Evolutionary conservation across 225 moss, liverwort and hornwort genomes (phyloP).

Genomic region (Sphagnum tenellum): DNA sequence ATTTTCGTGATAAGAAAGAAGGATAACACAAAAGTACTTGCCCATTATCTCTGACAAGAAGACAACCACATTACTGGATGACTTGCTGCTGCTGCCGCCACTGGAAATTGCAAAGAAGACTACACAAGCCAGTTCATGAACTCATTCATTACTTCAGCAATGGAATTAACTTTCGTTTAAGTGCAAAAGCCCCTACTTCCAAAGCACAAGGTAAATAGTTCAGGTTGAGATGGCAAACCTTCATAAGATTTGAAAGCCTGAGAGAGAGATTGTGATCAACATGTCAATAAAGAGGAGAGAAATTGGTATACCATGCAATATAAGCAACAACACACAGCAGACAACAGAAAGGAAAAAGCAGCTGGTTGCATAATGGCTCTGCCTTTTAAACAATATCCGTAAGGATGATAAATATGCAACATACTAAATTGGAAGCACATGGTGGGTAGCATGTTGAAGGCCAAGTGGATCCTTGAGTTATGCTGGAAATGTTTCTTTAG

Average conservation of each 20-base stretch:
- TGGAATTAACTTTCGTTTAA: background rate
- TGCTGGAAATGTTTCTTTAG: no score
- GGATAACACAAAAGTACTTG: constrained; percentile 56
- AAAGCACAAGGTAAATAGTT: background rate
- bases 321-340: background rate
- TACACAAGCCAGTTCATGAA: constrained; percentile 5
- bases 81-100: constrained; percentile 27
- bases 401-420: no score
- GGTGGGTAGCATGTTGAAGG: no score
- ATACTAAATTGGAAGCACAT: no score
- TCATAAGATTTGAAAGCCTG: constrained; percentile 63
- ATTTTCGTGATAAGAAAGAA: constrained; percentile 57
- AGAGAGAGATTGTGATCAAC: constrained; percentile 44
- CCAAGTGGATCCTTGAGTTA: no score
- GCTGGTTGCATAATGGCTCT: no score
- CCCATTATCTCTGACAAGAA: constrained; percentile 62
- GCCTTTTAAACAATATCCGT: no score
- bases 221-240: constrained; percentile 20
- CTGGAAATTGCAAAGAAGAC: constrained; percentile 63
- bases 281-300: constrained; percentile 59
- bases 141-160: no score
- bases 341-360: no score
- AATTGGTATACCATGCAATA: constrained; percentile 31
- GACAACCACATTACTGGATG: constrained; percentile 53
- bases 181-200: background rate